phyloP scores from a whole-genome alignment of 352 stramenopile genomes.

The Aphanomyces astaci region DNA sequence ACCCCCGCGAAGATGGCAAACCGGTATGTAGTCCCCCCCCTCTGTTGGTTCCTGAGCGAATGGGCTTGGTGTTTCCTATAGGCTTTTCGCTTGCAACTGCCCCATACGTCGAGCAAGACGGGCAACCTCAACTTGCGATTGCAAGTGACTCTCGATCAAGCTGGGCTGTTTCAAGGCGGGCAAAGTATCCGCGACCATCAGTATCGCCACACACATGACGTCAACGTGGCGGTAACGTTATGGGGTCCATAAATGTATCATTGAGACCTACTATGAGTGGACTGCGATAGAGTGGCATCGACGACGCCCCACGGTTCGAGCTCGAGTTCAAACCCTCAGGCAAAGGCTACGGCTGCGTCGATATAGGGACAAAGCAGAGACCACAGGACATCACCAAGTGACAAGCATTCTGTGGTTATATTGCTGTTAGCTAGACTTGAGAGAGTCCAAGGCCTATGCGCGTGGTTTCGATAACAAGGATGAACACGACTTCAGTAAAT shows the following conservation, averaged over 20 bases:
- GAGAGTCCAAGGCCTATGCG: too few species aligned
- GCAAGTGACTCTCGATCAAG: constrained; percentile 54
- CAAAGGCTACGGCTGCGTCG: constrained; percentile 11
- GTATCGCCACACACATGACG: constrained; percentile 47
- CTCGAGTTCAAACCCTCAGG: constrained; percentile 16
- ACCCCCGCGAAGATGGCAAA: constrained; percentile 7
- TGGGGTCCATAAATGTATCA: too few species aligned
- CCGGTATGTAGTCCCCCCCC: too few species aligned
- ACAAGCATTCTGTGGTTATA: too few species aligned
- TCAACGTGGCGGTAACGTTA: background rate
- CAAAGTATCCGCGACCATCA: constrained; percentile 45
- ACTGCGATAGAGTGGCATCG: background rate
- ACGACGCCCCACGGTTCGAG: constrained; percentile 10
- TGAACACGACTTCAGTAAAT: too few species aligned
- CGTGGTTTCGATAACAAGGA: too few species aligned
- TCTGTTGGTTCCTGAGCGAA: too few species aligned
- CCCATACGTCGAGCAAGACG: constrained; percentile 58
- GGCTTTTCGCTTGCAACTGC: constrained; percentile 36
- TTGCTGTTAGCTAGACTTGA: too few species aligned
- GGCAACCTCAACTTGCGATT: constrained; percentile 47
- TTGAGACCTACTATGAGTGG: too few species aligned
- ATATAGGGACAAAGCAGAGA: constrained; percentile 15
- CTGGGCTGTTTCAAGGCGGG: constrained; percentile 43
- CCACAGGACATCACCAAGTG: background rate
- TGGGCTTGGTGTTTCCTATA: too few species aligned